Base-by-base conservation (phyloP, 495 filamentous ascomycete species). In the Penicillium verhagenii region DNA sequence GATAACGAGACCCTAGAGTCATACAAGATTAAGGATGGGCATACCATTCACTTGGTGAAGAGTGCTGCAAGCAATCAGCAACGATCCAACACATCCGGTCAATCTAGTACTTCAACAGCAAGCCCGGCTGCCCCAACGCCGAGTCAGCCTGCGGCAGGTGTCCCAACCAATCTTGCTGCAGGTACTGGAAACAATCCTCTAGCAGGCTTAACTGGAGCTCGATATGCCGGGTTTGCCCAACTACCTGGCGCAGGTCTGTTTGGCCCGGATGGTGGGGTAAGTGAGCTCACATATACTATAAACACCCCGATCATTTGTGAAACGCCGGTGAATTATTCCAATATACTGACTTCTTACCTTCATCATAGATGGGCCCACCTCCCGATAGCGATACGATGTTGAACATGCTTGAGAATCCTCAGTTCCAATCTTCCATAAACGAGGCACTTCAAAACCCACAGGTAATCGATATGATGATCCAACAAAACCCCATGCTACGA, bases 21-120 rank as follows among this genome's bases (percentile, higher is more conserved):
- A 21, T 96, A 95, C 74, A 99, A 96, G 74, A 90, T 99, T 71
- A 96, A 97, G 73, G 82, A 90, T 52, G 88, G 90, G n/a, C 91
- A 97, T 65, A 97, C 94, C 8, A 84, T 97, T 54, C 95, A 99
- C 70, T 79, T 99, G 63, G 95, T 99, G 51, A 96, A 95, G 72
- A 90, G 90, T 60, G 95, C 95, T 26, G 87, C 86, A 21, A 97
- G 93, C 78, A 97, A 96, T 68, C 82, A 85, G 52, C 54, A 59
- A 19, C 79, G 86, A 16, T 82, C 87, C 53, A 82, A 81, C 46
- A 78, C 84, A 13, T 69, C 84, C 24, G 74, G 78, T 29, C 76
- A 78, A 56, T 63, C 70, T 50, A 65, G n/a, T n/a, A n/a, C 69
- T 25, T 66, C 81, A 11, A 65, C 82, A 11, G 64, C 81, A 16